Evolutionary conservation across 1,284 basidiomycete genomes (phyloP).

Genomic region (Cystobasidium slooffiae): DNA sequence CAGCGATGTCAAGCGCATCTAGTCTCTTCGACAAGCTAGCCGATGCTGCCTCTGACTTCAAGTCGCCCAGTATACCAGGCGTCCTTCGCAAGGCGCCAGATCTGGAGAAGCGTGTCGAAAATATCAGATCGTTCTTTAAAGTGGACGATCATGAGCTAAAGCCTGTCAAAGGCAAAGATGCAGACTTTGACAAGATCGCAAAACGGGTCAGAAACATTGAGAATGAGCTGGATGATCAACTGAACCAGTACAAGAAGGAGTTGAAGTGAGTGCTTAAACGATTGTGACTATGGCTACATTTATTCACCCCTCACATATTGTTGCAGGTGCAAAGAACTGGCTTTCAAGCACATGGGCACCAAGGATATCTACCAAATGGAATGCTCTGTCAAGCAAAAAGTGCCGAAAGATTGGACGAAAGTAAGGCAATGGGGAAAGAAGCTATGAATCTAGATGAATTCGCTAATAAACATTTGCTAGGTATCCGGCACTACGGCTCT

Average conservation of each 20-base stretch:
- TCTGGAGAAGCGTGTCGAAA: slow-evolving; percentile 65
- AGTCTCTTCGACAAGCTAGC: slow-evolving; percentile 69
- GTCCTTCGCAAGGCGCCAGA: slow-evolving; percentile 81
- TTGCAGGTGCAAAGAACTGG: slow-evolving; percentile 45
- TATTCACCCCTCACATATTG: not conserved
- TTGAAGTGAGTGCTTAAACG: slow-evolving; percentile 60
- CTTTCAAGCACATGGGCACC: slow-evolving; percentile 51
- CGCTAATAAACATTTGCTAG: slow-evolving; percentile 25
- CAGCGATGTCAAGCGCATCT: slow-evolving; percentile 71
- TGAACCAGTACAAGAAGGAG: slow-evolving; percentile 67
- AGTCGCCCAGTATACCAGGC: slow-evolving; percentile 72
- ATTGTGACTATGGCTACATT: not conserved
- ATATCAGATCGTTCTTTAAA: slow-evolving; percentile 74
- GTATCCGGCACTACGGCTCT: slow-evolving; percentile 62
- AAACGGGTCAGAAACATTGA: slow-evolving; percentile 72
- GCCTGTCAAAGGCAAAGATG: slow-evolving; percentile 79
- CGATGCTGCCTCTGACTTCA: slow-evolving; percentile 71
- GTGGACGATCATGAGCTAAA: slow-evolving; percentile 69
- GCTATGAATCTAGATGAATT: slow-evolving; percentile 52
- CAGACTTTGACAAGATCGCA: slow-evolving; percentile 73
- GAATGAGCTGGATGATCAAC: slow-evolving; percentile 67
- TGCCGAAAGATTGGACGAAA: slow-evolving; percentile 84
- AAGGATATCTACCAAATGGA: slow-evolving; percentile 66
- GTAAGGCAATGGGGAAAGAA: slow-evolving; percentile 57
- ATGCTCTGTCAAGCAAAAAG: slow-evolving; percentile 66